These are phyloP conservation scores for Neoboletus magnificus DNA, from an alignment of 768 basidiomycete genomes.

Conservation along the genomic window DNA sequence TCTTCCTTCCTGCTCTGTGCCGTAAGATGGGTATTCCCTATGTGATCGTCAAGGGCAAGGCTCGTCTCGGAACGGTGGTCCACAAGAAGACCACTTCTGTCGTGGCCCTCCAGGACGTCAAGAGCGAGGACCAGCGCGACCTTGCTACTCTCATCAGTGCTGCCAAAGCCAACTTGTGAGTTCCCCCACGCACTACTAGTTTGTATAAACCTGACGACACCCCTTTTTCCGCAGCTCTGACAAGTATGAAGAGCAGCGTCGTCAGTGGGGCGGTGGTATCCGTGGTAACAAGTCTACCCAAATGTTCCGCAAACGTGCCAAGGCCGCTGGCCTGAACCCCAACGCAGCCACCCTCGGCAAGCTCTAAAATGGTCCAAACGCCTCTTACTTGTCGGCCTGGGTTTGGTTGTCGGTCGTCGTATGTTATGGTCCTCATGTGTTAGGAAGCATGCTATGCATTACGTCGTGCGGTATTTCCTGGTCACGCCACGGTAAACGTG, in stretches of 20 bases:
- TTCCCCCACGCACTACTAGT: slow-evolving; percentile 12
- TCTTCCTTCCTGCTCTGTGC: slow-evolving; percentile 97
- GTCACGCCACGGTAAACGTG: slow-evolving; percentile 4
- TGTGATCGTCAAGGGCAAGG: slow-evolving; percentile 97
- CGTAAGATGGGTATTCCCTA: slow-evolving; percentile 99
- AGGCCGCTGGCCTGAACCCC: slow-evolving; percentile 74
- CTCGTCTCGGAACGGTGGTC: slow-evolving; percentile 94
- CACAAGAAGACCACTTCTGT: slow-evolving; percentile 98
- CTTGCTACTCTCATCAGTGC: slow-evolving; percentile 90
- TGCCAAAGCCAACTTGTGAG: slow-evolving; percentile 96
- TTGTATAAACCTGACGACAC: slow-evolving; percentile 1
- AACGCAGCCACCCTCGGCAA: slow-evolving; percentile 57
- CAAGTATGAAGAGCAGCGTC: slow-evolving; percentile 90
- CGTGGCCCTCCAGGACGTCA: slow-evolving; percentile 88
- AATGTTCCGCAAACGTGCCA: slow-evolving; percentile 92
- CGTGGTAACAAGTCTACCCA: slow-evolving; percentile 93
- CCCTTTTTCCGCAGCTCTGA: slow-evolving; percentile 52
- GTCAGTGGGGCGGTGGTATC: slow-evolving; percentile 94
- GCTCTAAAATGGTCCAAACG: slow-evolving; percentile 43
- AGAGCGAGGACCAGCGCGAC: slow-evolving; percentile 90
- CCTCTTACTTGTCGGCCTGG: not conserved
- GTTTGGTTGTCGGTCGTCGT: slow-evolving; percentile 7
- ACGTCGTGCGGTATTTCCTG: slow-evolving; percentile 1
- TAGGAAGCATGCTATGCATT: slow-evolving; percentile 20
- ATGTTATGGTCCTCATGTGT: slow-evolving; percentile 15